Evolutionary conservation across 2,329 filamentous ascomycete genomes (phyloP), one percentile per base, ranked within the genome.

Genomic region (Trichoderma harzianum): DNA sequence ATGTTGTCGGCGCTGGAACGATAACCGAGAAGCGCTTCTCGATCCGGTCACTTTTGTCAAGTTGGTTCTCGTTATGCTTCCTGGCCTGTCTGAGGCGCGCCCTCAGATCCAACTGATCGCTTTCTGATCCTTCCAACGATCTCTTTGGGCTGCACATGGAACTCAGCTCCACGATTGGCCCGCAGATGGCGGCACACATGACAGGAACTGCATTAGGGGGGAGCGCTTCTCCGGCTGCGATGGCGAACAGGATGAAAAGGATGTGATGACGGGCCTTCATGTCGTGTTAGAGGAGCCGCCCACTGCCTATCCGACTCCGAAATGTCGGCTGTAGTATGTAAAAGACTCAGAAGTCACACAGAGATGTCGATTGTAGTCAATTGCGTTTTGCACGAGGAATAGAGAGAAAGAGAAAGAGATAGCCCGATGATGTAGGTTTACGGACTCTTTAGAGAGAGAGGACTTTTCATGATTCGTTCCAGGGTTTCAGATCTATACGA

Each of bases 151-250:
- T 78, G 77, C 82, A 84, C 58, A 79, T 78, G 11, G 76, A 76
- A 36, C 81, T 80, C n/a, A 84, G 75, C 75, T 84, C 82, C 70
- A 84, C 81, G 63, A 84, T 80, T 66, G 82, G 82, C 5, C 82
- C 82, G 76, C 82, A 84, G 66, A 84, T 83, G 51, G 79, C 80
- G 43, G 81, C 81, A 72, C 82, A 84, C 67, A 78, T 76, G 26
- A 83, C 71, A 36, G 82, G 82, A 18, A 84, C 80, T 30, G 82
- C 79, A 26, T 81, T 76, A 14, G 79, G 76, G 21, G 77, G 78
- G 43, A 84, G 75, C 34, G 77, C 77, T 39, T 80, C 78, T 30
- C 78, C 78, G 10, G 74, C 67, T 47, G 76, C 76, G 63, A 79
- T 60, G n/a, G 76, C 73, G 43, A 76, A 75, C 69, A 81, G 76